Conservation (phyloP, 306 rosid genomes). For the cucumber (Cucumis sativus) region Cucumber_9930_V3 NC_026657.2:7445501-7446000, state of each 20-base stretch:
- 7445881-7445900: constrained; percentile 13
- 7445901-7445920: constrained; percentile 10
- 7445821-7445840: constrained; percentile 11
- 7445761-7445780: not conserved
- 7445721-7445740: constrained; percentile 12
- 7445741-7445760: constrained; percentile 12
- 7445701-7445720: constrained; percentile 4
- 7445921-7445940: constrained; percentile 16
- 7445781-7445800: constrained; percentile 8
- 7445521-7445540: constrained; percentile 10
- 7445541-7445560: constrained; percentile 12
- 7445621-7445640: not conserved
- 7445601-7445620: constrained; percentile 2
- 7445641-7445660: not conserved
- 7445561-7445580: constrained; percentile 4
- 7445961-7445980: constrained; percentile 14
- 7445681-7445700: constrained; percentile 5
- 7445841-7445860: not conserved
- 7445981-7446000: constrained; percentile 7
- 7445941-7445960: constrained; percentile 14
- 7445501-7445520: constrained; percentile 16
- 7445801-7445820: constrained; percentile 14
- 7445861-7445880: constrained; percentile 9
- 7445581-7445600: constrained; percentile 8
- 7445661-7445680: not conserved